phyloP scores from a whole-genome alignment of 768 basidiomycete genomes.

The Lentinus brumalis region DNA sequence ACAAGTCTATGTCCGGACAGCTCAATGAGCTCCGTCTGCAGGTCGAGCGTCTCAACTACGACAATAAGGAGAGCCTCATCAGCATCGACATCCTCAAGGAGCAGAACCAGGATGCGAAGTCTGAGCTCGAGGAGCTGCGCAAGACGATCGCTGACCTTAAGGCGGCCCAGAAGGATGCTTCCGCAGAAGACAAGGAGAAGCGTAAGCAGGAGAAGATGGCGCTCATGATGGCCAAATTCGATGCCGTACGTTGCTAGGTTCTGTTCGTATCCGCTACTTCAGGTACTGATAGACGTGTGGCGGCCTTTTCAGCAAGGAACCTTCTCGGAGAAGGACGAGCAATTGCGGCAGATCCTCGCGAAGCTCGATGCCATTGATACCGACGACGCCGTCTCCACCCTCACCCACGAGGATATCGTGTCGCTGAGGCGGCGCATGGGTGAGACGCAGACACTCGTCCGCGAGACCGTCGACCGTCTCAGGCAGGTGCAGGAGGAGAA shows the following conservation, averaged over 20 bases:
- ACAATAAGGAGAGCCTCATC: conserved; percentile 92
- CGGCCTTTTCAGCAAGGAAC: conserved; percentile 68
- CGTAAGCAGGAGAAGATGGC: conserved; percentile 99
- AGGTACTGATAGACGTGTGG: not conserved
- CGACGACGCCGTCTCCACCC: conserved; percentile 49
- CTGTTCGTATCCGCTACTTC: not conserved
- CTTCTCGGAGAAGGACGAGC: conserved; percentile 94
- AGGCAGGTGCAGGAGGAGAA: conserved; percentile 91
- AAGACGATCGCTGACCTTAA: conserved; percentile 79
- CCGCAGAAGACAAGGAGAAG: conserved; percentile 97
- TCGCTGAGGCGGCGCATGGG: conserved; percentile 85
- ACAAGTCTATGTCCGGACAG: conserved; percentile 91
- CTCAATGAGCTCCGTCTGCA: conserved; percentile 90
- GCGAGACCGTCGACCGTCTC: conserved; percentile 88
- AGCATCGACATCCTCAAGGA: conserved; percentile 95
- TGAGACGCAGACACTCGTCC: conserved; percentile 82
- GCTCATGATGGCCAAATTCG: conserved; percentile 99
- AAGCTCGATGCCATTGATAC: conserved; percentile 85
- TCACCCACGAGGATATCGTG: conserved; percentile 77
- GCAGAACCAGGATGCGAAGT: conserved; percentile 84
- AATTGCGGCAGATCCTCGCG: conserved; percentile 78
- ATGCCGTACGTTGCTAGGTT: conserved; percentile 60
- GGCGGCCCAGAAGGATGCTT: conserved; percentile 78
- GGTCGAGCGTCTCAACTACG: conserved; percentile 90
- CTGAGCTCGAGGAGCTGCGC: conserved; percentile 87